These are phyloP conservation scores for Curvularia lunata DNA, from an alignment of 2,329 filamentous ascomycete genomes.

Conservation along the genomic window DNA sequence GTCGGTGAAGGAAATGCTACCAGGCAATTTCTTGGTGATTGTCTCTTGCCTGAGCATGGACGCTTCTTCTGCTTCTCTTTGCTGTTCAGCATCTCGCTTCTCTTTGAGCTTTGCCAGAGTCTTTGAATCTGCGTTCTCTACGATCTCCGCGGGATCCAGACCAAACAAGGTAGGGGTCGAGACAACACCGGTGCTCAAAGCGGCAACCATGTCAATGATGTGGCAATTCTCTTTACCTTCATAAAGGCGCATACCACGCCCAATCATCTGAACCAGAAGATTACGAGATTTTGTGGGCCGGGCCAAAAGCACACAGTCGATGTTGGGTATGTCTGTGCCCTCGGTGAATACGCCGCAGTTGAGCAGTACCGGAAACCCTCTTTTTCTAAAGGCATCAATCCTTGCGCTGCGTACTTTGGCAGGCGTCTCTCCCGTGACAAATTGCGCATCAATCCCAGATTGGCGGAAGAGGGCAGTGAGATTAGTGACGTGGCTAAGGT, in stretches of 20 bases:
- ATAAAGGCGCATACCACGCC: slow-evolving; percentile 84
- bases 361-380: slow-evolving; percentile 83
- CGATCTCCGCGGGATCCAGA: slow-evolving; percentile 79
- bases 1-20: slow-evolving; percentile 79
- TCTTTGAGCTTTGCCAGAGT: slow-evolving; percentile 65
- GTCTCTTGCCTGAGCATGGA: slow-evolving; percentile 68
- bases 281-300: slow-evolving; percentile 92
- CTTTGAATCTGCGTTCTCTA: slow-evolving; percentile 69
- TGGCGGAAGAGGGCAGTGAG: slow-evolving; percentile 78
- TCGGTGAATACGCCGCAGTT: slow-evolving; percentile 98
- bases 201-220: slow-evolving; percentile 94
- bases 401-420: slow-evolving; percentile 70
- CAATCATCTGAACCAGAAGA: slow-evolving; percentile 96
- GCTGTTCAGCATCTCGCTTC: slow-evolving; percentile 52
- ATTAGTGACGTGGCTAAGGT: slow-evolving; percentile 78
- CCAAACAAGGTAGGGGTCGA: slow-evolving; percentile 93
- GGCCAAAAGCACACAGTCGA: slow-evolving; percentile 89
- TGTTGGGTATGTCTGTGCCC: slow-evolving; percentile 95
- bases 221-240: slow-evolving; percentile 87
- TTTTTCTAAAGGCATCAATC: slow-evolving; percentile 75
- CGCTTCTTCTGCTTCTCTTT: slow-evolving; percentile 58
- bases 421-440: slow-evolving; percentile 82
- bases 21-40: slow-evolving; percentile 34
- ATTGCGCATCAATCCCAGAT: slow-evolving; percentile 80
- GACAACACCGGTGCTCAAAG: slow-evolving; percentile 80